Evolutionary conservation across 129 eudicot species (phyloP), one percentile per base, ranked within the genome.

Genomic region (Oenanthe sinensis): DNA sequence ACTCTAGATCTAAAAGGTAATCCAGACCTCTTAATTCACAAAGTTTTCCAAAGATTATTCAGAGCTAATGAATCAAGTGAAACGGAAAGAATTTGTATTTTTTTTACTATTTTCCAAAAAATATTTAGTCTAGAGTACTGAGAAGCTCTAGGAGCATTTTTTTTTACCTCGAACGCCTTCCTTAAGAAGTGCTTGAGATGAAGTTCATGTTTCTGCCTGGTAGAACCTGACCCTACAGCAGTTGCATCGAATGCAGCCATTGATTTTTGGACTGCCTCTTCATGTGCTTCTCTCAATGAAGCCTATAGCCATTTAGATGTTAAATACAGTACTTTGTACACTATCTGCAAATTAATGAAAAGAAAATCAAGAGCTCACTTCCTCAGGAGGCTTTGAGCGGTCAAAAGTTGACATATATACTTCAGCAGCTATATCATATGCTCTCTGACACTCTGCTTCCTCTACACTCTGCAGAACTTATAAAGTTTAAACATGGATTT

Each of bases 401-500:
- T 92, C 97, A 77, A 96, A 90, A 77, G 89, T 81, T 77, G 97
- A 88, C 88, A 92, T 82, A 77, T 96, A 96, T 30, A 83, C 91
- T 80, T 96, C 99, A 71, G 95, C 71, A 55, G 95, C 97, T 77
- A 85, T 70, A 74, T 96, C 97, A 86, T 84, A 96, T n/a, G 97
- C 99, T 84, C 95, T 90, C 80, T 93, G 91, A 82, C 99, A 92
- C 89, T 96, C 99, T 78, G 97, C 90, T 84, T 96, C 99, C 86
- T 96, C 99, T 77, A 96, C 99, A 86, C 96, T 92, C 99, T 96
- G 83, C 76, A 84, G 16, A 62, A 65, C 6, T 74, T 11, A 65
- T 28, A 43, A 62, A 73, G 70, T 36, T 58, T 42, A 60, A 60
- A 77, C 22, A 55, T 4, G 30, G 48, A 12, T 42, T 20, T 20